Percentiles rank a stretch among this genome's conserved stretches.
Conservation (phyloP, 2,329 filamentous ascomycete genomes). For the Aspergillus costaricaensis region DNA sequence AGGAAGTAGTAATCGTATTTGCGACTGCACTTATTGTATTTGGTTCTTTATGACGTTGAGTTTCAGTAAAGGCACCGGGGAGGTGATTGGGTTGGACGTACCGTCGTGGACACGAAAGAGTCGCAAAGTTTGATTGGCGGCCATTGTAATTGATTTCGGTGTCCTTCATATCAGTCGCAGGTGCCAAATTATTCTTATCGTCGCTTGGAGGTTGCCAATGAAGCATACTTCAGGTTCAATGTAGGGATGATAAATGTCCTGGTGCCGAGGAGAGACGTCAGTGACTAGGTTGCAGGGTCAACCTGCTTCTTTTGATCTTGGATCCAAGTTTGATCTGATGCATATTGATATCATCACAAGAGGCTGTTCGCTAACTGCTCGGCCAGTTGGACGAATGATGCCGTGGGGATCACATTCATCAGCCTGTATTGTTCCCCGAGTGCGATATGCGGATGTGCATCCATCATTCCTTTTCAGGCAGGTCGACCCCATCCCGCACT, state of each 20-base stretch:
- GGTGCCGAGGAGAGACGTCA: not conserved
- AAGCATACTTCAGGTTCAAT: not conserved
- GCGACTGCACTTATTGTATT: constrained; percentile 17
- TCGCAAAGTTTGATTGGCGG: constrained; percentile 1
- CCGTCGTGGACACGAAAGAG: constrained; percentile 15
- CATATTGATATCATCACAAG: not conserved
- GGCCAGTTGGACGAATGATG: not conserved
- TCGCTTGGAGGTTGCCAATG: not conserved
- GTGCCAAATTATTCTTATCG: not conserved
- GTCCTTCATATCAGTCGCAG: not conserved
- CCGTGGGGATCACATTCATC: not conserved
- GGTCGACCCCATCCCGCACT: constrained; percentile 20
- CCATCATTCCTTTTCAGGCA: constrained; percentile 17
- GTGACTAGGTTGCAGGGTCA: not conserved
- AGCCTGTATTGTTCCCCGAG: not conserved
- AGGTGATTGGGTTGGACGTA: not conserved
- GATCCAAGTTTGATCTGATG: not conserved
- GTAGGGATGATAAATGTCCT: not conserved
- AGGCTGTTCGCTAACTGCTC: not conserved
- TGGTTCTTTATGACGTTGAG: constrained; percentile 13
- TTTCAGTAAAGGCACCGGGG: not conserved
- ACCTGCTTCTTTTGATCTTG: not conserved
- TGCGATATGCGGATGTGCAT: not conserved
- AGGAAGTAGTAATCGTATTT: constrained; percentile 25
- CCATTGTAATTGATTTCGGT: not conserved